Conservation (phyloP, 2,329 filamentous ascomycete species). For the Exophiala viscosa region DNA sequence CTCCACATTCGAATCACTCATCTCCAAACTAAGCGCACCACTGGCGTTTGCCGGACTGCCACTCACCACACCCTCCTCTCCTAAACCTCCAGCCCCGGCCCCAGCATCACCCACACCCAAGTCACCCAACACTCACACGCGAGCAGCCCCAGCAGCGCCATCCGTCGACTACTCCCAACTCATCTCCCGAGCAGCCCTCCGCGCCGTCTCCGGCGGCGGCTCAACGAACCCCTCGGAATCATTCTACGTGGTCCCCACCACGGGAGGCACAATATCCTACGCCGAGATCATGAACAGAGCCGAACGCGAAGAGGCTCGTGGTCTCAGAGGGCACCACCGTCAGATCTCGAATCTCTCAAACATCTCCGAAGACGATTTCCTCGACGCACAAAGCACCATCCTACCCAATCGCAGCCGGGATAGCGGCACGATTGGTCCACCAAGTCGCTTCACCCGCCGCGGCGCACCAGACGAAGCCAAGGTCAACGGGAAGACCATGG, state of each 20-base stretch:
- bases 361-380: constrained; percentile 80
- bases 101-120: constrained; percentile 5
- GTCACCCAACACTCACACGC: constrained; percentile 11
- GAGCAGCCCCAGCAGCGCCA: constrained; percentile 28
- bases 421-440: constrained; percentile 39
- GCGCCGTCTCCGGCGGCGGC: constrained; percentile 65
- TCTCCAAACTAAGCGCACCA: constrained; percentile 83
- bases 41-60: constrained; percentile 91
- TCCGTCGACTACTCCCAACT: constrained; percentile 75
- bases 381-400: constrained; percentile 72
- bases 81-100: constrained; percentile 16
- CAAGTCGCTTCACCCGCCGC: constrained; percentile 22
- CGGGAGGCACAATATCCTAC: constrained; percentile 87
- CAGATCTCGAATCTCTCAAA: constrained; percentile 48
- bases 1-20: constrained; percentile 80
- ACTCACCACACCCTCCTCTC: constrained; percentile 49
- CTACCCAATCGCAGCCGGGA: constrained; percentile 31
- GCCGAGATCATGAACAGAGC: constrained; percentile 71
- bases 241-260: constrained; percentile 92
- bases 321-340: constrained; percentile 26
- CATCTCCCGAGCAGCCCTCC: constrained; percentile 80
- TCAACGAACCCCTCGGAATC: constrained; percentile 59
- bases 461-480: constrained; percentile 14
- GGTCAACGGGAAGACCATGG: constrained; percentile 61
- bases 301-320: constrained; percentile 42